Evolutionary conservation across 1,284 basidiomycete species (phyloP).

Genomic region (Gymnopus androsaceus): DNA sequence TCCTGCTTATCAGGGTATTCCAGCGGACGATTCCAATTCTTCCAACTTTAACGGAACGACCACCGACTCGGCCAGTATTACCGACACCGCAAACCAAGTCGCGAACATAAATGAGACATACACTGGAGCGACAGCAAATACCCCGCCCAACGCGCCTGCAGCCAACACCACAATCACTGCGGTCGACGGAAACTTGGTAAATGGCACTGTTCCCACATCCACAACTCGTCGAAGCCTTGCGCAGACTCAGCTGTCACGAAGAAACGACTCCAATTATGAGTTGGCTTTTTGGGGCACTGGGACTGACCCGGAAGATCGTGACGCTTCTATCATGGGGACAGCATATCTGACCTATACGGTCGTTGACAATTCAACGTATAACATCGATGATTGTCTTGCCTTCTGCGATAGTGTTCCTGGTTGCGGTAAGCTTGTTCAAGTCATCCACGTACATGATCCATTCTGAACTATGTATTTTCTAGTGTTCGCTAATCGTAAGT

Average conservation of each 20-base stretch:
- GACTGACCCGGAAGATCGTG: conserved; percentile 32
- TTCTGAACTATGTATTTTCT: background rate
- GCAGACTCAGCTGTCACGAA: conserved; percentile 14
- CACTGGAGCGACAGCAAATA: conserved; percentile 29
- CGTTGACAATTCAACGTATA: conserved; percentile 40
- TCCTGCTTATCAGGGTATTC: conserved; percentile 22
- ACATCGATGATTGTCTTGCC: conserved; percentile 36
- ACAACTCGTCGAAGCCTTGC: conserved; percentile 9
- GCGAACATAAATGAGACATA: conserved; percentile 45
- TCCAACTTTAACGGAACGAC: conserved; percentile 10
- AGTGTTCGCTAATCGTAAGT: conserved; percentile 42
- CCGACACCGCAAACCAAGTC: conserved; percentile 33
- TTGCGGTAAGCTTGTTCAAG: conserved; percentile 33
- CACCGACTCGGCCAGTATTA: conserved; percentile 38
- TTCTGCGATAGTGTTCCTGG: conserved; percentile 34
- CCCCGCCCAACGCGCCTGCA: conserved; percentile 35
- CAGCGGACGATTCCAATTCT: conserved; percentile 9
- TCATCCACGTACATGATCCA: no score
- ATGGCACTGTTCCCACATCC: conserved; percentile 22
- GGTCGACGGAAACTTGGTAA: conserved; percentile 38
- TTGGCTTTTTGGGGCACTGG: conserved; percentile 40
- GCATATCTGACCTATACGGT: conserved; percentile 42
- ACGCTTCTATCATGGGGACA: conserved; percentile 44
- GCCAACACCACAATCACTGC: conserved; percentile 39
- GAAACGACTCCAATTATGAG: conserved; percentile 30